phyloP scores from a whole-genome alignment of 352 stramenopile species.

The Phytophthora sansomeana region DNA sequence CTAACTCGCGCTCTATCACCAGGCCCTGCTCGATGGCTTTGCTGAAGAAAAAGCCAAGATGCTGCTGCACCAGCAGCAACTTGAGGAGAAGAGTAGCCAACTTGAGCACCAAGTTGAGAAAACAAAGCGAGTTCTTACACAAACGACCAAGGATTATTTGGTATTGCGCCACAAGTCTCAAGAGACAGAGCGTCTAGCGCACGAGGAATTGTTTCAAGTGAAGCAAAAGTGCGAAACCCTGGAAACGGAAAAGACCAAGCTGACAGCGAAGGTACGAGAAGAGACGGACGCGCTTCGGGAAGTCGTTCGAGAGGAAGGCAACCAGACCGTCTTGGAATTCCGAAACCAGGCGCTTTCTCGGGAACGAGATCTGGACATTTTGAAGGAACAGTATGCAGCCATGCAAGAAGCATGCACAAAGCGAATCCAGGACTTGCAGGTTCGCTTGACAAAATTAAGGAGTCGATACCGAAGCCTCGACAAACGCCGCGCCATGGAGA shows the following conservation, averaged over 20 bases:
- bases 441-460: conserved; percentile 68
- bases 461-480: conserved; percentile 70
- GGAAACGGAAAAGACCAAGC: conserved; percentile 48
- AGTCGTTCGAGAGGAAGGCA: conserved; percentile 62
- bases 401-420: conserved; percentile 75
- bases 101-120: conserved; percentile 65
- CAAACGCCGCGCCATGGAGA: conserved; percentile 79
- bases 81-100: conserved; percentile 43
- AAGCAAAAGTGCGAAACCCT: conserved; percentile 52
- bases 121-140: conserved; percentile 60
- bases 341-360: conserved; percentile 59
- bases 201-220: conserved; percentile 63
- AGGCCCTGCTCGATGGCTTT: conserved; percentile 66
- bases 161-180: conserved; percentile 75
- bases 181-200: conserved; percentile 59
- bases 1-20: not conserved
- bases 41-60: conserved; percentile 65
- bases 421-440: conserved; percentile 77
- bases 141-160: conserved; percentile 84
- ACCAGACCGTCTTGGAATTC: conserved; percentile 62
- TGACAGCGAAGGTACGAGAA: conserved; percentile 49
- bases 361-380: conserved; percentile 75
- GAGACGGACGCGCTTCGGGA: conserved; percentile 59
- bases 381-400: conserved; percentile 80
- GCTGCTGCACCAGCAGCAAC: conserved; percentile 40